Evolutionary conservation across 2,329 filamentous ascomycete species (phyloP), one percentile per base, ranked within the genome.

Genomic region (Calonectria hawksworthii): DNA sequence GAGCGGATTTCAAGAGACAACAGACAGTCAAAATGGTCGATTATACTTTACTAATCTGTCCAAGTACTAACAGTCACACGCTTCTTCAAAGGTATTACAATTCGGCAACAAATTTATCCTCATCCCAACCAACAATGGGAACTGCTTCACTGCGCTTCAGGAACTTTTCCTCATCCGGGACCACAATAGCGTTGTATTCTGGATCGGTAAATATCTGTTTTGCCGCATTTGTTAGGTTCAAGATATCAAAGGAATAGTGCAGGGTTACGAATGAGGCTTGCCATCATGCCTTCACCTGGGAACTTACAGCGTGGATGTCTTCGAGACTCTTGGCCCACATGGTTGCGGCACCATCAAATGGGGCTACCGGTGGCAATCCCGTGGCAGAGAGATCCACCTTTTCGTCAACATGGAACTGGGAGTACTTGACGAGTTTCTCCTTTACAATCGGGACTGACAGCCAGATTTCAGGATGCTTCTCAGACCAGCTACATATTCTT

Each of bases 401-500:
- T 63, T 41, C 34, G n/a, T 63, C 23, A 18, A 26, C 32, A 13
- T 28, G 56, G n/a, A 63, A 63, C 18, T 41, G 56, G 23, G 56
- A 41, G 16, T 41, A 63, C 5, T 63, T 63, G n/a, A 41, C 56
- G 18, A 63, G 21, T 8, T 63, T 63, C 34, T 63, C n/a, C 21
- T 26, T n/a, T 21, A 38, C 56, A 26, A 63, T 63, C n/a, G 56
- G 56, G 5, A 63, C 34, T 2, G 56, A 63, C 7, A 63, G 56
- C 56, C 32, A 63, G 23, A 63, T 63, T 23, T 63, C 56, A 34
- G 56, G 56, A 38, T 63, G 56, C 32, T 41, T 63, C 56, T 63
- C 34, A 5, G 56, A 63, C 56, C 34, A 41, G 7, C 56, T 63
- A 18, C 5, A 28, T n/a, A 63, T 21, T 21, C 3, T 2, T 8